Evolutionary conservation across 805 yeast species (phyloP).

Genomic region (Torulaspora delbrueckii): DNA sequence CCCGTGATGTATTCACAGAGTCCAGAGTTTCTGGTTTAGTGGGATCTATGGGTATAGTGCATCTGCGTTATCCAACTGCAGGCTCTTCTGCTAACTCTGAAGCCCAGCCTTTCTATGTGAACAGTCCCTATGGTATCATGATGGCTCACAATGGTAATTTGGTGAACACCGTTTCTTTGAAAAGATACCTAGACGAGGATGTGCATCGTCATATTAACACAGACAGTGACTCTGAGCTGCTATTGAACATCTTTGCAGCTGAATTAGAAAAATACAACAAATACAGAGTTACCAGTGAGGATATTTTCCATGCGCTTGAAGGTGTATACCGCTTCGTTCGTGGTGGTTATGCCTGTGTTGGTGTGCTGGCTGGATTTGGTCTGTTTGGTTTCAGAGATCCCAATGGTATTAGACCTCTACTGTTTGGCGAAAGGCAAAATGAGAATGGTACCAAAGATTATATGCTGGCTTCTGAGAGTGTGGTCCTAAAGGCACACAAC

Average conservation of each 20-base stretch:
- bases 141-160: slow-evolving; percentile 92
- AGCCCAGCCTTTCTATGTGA: slow-evolving; percentile 98
- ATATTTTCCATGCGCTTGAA: slow-evolving; percentile 76
- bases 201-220: slow-evolving; percentile 98
- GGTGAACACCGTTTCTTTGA: slow-evolving; percentile 76
- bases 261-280: slow-evolving; percentile 89
- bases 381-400: slow-evolving; percentile 96
- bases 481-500: slow-evolving; percentile 89
- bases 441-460: slow-evolving; percentile 72
- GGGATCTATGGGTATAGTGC: slow-evolving; percentile 95
- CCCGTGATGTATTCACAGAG: slow-evolving; percentile 91
- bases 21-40: slow-evolving; percentile 69
- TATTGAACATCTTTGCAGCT: slow-evolving; percentile 85
- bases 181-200: slow-evolving; percentile 78
- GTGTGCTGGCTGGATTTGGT: slow-evolving; percentile 95
- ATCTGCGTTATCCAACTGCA: slow-evolving; percentile 94
- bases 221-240: slow-evolving; percentile 89
- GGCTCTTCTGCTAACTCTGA: slow-evolving; percentile 94
- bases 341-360: slow-evolving; percentile 97
- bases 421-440: slow-evolving; percentile 75
- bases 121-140: slow-evolving; percentile 91
- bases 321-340: slow-evolving; percentile 78
- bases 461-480: slow-evolving; percentile 94
- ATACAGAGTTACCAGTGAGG: slow-evolving; percentile 85
- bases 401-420: slow-evolving; percentile 88